Conservation (phyloP, 108 stramenopile species). For the Cyclotella atomus region DNA sequence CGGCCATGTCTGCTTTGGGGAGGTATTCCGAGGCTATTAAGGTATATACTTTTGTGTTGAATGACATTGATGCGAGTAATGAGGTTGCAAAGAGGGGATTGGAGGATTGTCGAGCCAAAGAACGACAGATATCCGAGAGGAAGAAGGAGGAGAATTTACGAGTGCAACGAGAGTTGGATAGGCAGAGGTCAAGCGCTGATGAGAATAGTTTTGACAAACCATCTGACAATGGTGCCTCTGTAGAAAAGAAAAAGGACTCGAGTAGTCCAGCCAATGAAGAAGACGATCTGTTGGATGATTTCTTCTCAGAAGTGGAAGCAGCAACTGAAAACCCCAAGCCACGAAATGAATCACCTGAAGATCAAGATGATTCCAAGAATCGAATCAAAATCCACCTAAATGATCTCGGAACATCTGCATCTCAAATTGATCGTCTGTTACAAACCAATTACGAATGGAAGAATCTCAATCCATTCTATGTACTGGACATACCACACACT, state of each 20-base stretch:
- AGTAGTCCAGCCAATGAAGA: constrained; percentile 45
- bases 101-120: constrained; percentile 57
- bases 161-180: constrained; percentile 43
- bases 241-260: constrained; percentile 19
- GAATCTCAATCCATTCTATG: constrained; percentile 85
- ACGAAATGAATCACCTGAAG: constrained; percentile 21
- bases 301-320: constrained; percentile 86
- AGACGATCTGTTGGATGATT: constrained; percentile 82
- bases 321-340: constrained; percentile 63
- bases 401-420: constrained; percentile 63
- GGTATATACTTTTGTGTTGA: constrained; percentile 59
- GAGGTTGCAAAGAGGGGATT: constrained; percentile 67
- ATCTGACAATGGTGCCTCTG: neutral
- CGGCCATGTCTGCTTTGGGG: constrained; percentile 74
- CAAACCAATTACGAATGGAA: constrained; percentile 84
- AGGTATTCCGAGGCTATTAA: constrained; percentile 65
- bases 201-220: too few species aligned
- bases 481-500: constrained; percentile 69
- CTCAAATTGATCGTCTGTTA: constrained; percentile 86
- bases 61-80: constrained; percentile 61
- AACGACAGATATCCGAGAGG: constrained; percentile 29
- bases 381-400: constrained; percentile 71
- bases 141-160: constrained; percentile 43
- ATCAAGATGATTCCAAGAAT: constrained; percentile 43
- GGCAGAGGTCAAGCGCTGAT: constrained; percentile 44